These are phyloP conservation scores for Eragrostis nindensis DNA, from an alignment of 176 grass and related monocot genomes.

Conservation along the genomic window DNA sequence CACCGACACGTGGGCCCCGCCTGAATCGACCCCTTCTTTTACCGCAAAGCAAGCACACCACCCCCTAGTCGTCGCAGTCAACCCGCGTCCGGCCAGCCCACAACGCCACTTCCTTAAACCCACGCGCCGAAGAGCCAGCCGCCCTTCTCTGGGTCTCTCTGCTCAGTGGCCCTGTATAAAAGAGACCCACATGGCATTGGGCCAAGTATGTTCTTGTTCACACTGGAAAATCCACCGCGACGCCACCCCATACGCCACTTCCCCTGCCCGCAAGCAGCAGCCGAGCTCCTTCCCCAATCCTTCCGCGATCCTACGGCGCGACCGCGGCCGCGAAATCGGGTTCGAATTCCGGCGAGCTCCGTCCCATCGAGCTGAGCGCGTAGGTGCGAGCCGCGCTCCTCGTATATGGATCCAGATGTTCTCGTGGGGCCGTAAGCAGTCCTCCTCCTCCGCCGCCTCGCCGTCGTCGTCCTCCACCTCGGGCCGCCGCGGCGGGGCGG, in stretches of 20 bases:
- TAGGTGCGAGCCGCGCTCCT: not conserved
- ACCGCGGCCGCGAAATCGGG: conserved; percentile 3
- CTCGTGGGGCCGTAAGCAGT: conserved; percentile 64
- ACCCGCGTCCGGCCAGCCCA: conserved; percentile 33
- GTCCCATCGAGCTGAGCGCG: conserved; percentile 24
- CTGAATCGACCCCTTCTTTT: conserved; percentile 17
- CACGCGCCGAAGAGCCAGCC: not conserved
- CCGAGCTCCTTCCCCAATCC: conserved; percentile 20
- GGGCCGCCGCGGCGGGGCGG: conserved; percentile 37
- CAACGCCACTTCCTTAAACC: not conserved
- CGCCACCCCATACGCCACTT: conserved; percentile 39
- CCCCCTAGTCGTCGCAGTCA: conserved; percentile 51
- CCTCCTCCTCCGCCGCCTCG: conserved; percentile 22
- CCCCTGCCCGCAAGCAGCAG: conserved; percentile 32
- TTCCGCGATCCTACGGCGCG: conserved; percentile 48
- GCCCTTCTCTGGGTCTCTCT: not conserved
- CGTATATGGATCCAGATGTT: conserved; percentile 73
- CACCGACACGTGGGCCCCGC: not conserved
- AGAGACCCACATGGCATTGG: conserved; percentile 36
- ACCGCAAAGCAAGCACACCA: conserved; percentile 15
- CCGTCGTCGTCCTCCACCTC: conserved; percentile 28
- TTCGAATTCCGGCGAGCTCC: not conserved
- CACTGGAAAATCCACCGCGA: not conserved
- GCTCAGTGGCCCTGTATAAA: fast-evolving
- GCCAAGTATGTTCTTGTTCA: not conserved